Conservation (phyloP, 2,329 filamentous ascomycete species). For the Xylaria multiplex region DNA sequence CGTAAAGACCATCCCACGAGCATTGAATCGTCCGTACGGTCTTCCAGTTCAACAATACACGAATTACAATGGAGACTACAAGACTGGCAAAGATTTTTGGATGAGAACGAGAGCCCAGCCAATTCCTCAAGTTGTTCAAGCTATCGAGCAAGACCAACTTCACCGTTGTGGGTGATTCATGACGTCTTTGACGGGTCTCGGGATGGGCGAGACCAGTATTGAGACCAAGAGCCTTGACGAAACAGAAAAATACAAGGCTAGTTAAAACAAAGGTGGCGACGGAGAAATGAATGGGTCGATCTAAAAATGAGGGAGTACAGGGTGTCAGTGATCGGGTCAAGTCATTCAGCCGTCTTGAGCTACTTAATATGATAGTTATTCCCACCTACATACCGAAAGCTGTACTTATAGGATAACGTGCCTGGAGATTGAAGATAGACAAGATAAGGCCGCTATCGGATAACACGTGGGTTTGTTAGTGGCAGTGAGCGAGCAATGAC, state of each 20-base stretch:
- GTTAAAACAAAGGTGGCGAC: conserved; percentile 45
- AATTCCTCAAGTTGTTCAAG: conserved; percentile 27
- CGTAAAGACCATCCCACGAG: conserved; percentile 50
- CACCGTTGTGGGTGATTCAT: background rate
- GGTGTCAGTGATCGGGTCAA: background rate
- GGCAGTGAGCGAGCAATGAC: background rate
- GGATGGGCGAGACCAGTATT: conserved; percentile 23
- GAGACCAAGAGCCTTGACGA: conserved; percentile 34
- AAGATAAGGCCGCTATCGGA: conserved; percentile 39
- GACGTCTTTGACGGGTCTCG: conserved; percentile 27
- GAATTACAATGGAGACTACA: conserved; percentile 41
- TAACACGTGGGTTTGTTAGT: background rate
- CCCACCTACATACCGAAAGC: conserved; percentile 49
- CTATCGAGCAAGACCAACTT: conserved; percentile 9
- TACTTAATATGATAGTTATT: background rate
- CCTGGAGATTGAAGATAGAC: conserved; percentile 45
- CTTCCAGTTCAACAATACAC: conserved; percentile 49
- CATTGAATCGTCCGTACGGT: conserved; percentile 49
- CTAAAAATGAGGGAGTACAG: conserved; percentile 33
- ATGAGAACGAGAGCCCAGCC: conserved; percentile 29
- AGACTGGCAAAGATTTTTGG: conserved; percentile 39
- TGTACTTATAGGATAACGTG: conserved; percentile 50
- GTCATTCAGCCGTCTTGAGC: background rate
- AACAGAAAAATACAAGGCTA: conserved; percentile 38
- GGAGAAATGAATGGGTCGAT: conserved; percentile 52